Evolutionary conservation across 1,284 basidiomycete species (phyloP), one percentile per base, ranked within the genome.

Genomic region (Peniophora sp.): DNA sequence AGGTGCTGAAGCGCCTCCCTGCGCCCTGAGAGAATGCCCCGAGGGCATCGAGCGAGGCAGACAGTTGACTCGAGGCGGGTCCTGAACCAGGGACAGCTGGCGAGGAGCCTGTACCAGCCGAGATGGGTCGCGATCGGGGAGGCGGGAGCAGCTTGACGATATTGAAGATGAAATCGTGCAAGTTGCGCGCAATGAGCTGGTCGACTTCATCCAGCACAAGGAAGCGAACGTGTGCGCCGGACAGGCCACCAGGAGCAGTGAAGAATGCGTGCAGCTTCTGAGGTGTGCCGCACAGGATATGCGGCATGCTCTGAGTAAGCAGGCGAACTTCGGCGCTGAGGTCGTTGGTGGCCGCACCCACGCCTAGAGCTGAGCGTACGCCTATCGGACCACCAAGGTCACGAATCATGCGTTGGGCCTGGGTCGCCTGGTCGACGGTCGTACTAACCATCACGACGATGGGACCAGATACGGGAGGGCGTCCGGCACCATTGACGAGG

Each of bases 181-280:
- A 71, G 64, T 98, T 98, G 50, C 96, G 84, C 8, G 96, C 95
- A 63, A 99, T 97, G 55, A 99, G 71, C 65, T 98, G 97, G 64
- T 99, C 96, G 39, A 97, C 95, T 64, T 99, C 96, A 62, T 99
- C 96, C 17, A 99, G 78, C 24, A 97, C 92, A 49, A 98, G 77
- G 68, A 98, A 88, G 27, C 92, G 79, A 48, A 96, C 91, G 63
- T 95, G 92, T 15, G 81, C 77, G 10, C 92, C 91, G 17, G 74
- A 64, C 36, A 97, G 72, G 10, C 85, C 85, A 23, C 85, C 81
- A 17, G 86, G 76, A 10, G 83, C 72, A n/a, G 88, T 91, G 64
- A 98, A 93, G 23, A 98, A 76, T 49, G 95, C 92, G 64, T 95
- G 87, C 45, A 99, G 74, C 67, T 97, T 96, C 62, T 97, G 94